Evolutionary conservation across 805 yeast genomes (phyloP), one percentile per base, ranked within the genome.

Genomic region (Spathaspora gorwiae): DNA sequence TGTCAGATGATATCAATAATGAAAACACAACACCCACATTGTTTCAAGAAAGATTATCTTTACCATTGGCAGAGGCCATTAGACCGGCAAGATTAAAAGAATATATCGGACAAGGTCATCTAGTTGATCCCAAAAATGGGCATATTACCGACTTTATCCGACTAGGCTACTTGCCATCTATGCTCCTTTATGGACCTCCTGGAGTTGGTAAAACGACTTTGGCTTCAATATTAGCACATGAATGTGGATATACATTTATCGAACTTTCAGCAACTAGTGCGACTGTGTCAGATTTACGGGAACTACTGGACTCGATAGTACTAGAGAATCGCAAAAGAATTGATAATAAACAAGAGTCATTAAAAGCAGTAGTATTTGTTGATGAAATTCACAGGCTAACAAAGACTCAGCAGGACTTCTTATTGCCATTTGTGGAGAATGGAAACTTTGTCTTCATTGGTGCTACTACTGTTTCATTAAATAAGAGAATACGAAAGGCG

Each of bases 391-490:
- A 94, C 60, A 67, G 99, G 30, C 90, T 89, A 60, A 82, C 82
- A 52, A 84, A 85, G 48, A 72, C 81, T 0, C 99, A 94, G 57
- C 99, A 94, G 61, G 98, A 94, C 62, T 76, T 83, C 39, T 78
- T 95, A 39, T 67, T 94, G 35, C 94, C 95, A 0, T 82, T 80
- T 49, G 84, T 92, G 1, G 99, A 94, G 60, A 70, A 78, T 27
- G 98, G 98, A 2, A 80, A 80, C 43, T 80, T 90, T 37, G 80
- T 82, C 1, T 72, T 94, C 37, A 81, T 92, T 42, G 99, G 99
- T 5, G 97, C 98, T n/a, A 94, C 99, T 0, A 90, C 98, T 0
- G 96, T 89, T 54, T 89, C 90, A 57, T 97, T 97, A 4, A 81
- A 86, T 40, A 84, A 85, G 55, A 84, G 88, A 54, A 65, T 94